Base-by-base conservation (phyloP, 1,284 basidiomycete species). In the Moesziomyces parantarcticus region DNA sequence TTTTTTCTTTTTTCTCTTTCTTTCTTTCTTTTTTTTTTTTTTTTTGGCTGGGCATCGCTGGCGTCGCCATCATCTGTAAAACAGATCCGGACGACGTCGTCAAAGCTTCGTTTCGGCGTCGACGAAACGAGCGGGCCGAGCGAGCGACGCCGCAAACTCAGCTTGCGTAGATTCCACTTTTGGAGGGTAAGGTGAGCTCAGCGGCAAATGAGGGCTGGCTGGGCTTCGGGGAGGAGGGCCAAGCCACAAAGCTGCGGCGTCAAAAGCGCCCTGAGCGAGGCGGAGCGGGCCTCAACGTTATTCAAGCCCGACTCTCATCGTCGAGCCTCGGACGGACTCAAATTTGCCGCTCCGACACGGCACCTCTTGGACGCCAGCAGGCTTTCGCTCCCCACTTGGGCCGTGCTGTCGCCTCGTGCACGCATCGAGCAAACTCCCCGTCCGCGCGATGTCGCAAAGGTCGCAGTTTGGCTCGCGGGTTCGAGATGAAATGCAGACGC, bases 181-280 rank as follows among this genome's bases (percentile, higher is more conserved):
- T 3, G 29, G 10, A 32, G 18, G 16, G 36, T 39, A 39, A 39
- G 36, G 36, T 39, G 36, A 39, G 36, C 36, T 14, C 36, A 39
- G 36, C 36, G 16, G 14, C 14, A 6, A 6, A 18, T 39, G 7
- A 39, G 7, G 11, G 16, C 18, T 18, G 36, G 36, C 36, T 16
- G 36, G 16, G 36, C 36, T 39, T 39, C 36, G 36, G 36, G 36
- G 36, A 39, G 36, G 11, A n/a, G n/a, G n/a, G n/a, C 21, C 42
- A 52, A 43, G 42, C 50, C 50, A 52, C 50, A 34, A 52, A 52
- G 25, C 43, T 44, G 40, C 42, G 41, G 40, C 50, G 40, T 16
- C 26, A 9, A 51, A 41, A 51, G 13, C 18, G 26, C 23, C 14
- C 29, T 32, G 29, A 13, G 29, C 29, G 29, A 32, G 29, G 29